Conservation (phyloP, 2,329 filamentous ascomycete genomes). For the Sarocladium kiliense region DNA sequence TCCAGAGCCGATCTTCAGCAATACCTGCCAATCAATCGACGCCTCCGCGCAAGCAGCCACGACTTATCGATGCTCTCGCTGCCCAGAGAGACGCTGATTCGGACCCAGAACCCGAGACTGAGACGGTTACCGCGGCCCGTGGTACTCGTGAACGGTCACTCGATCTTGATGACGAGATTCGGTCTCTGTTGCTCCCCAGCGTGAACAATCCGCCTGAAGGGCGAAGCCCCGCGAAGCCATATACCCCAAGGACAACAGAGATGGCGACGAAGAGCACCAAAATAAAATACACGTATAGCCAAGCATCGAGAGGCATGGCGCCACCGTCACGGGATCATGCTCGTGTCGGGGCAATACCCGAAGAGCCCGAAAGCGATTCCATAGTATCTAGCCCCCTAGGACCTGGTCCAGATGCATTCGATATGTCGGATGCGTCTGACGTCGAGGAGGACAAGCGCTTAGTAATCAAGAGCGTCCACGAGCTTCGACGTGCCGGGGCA, state of each 20-base stretch:
- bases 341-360: neutral
- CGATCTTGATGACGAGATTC: neutral
- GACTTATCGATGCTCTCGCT: conserved; percentile 11
- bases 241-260: neutral
- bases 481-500: conserved; percentile 59
- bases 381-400: conserved; percentile 8
- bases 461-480: conserved; percentile 59
- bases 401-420: conserved; percentile 17
- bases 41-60: conserved; percentile 7
- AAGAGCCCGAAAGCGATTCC: conserved; percentile 8
- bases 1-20: neutral
- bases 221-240: neutral
- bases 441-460: conserved; percentile 38
- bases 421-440: conserved; percentile 16
- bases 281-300: conserved; percentile 12
- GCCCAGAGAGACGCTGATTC: conserved; percentile 10
- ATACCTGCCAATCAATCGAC: neutral
- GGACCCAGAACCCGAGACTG: neutral
- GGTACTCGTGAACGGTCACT: neutral
- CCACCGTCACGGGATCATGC: conserved; percentile 3
- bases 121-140: neutral
- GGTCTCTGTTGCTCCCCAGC: neutral
- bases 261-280: conserved; percentile 10
- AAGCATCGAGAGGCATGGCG: conserved; percentile 8
- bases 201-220: neutral